Evolutionary conservation across 2,329 filamentous ascomycete species (phyloP).

Genomic region (Pseudophaeomoniella oleicola): DNA sequence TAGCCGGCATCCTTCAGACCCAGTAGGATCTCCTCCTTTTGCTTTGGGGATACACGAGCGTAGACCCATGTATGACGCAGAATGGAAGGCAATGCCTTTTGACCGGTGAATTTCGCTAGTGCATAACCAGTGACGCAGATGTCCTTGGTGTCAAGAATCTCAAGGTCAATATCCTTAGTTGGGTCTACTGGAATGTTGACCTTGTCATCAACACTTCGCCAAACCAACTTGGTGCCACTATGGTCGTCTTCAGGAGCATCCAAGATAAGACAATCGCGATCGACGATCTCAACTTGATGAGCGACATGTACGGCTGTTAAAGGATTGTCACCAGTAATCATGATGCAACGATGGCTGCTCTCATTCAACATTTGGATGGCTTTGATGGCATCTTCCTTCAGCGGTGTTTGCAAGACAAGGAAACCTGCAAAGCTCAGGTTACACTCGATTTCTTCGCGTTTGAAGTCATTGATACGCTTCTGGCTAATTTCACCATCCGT

Average conservation of each 20-base stretch:
- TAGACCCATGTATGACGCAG: conserved; percentile 93
- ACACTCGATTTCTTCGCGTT: conserved; percentile 80
- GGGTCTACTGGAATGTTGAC: conserved; percentile 75
- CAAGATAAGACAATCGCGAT: conserved; percentile 84
- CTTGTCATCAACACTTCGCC: conserved; percentile 90
- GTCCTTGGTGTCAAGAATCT: conserved; percentile 75
- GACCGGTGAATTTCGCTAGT: conserved; percentile 71
- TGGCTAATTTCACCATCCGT: conserved; percentile 68
- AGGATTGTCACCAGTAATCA: conserved; percentile 98
- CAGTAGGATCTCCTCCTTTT: conserved; percentile 96
- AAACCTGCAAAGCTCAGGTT: conserved; percentile 85
- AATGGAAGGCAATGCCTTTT: conserved; percentile 60
- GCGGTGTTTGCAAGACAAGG: conserved; percentile 81
- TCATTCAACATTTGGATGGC: conserved; percentile 95
- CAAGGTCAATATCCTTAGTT: conserved; percentile 60
- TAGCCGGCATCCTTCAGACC: conserved; percentile 94
- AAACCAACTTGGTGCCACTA: conserved; percentile 68
- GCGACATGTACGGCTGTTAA: conserved; percentile 93
- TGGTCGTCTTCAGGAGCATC: conserved; percentile 86
- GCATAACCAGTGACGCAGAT: conserved; percentile 94
- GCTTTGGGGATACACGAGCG: conserved; percentile 92
- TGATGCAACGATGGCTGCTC: conserved; percentile 94
- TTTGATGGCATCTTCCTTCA: conserved; percentile 92
- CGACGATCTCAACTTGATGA: conserved; percentile 90
- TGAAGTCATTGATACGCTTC: conserved; percentile 79